A percentile compares a stretch with the other conserved stretches of the same genome.
These are phyloP conservation scores for Cutaneotrichosporon cyanovorans DNA, from an alignment of 1,284 basidiomycete species.

Conservation along the genomic window DNA sequence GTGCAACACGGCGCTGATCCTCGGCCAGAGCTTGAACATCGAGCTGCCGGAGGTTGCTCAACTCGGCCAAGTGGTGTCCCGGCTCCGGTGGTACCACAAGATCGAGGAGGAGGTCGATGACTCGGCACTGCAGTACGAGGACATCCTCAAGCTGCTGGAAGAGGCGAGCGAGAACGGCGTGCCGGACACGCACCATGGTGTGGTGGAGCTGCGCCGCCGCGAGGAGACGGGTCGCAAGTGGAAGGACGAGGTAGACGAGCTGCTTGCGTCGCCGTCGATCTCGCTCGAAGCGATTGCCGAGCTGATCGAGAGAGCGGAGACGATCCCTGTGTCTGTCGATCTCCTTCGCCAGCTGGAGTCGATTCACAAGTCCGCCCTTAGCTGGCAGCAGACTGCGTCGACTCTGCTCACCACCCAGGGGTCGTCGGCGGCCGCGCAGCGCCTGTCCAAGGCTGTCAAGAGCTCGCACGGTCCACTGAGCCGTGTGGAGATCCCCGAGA, in stretches of 20 bases:
- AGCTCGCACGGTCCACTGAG: conserved; percentile 22
- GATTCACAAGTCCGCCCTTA: conserved; percentile 29
- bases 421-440: conserved; percentile 20
- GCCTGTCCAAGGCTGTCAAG: conserved; percentile 30
- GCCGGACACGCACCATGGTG: conserved; percentile 21
- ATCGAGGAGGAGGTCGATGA: conserved; percentile 42
- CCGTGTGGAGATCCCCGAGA: conserved; percentile 31
- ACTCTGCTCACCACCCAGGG: conserved; percentile 19
- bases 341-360: conserved; percentile 31
- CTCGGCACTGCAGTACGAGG: conserved; percentile 30
- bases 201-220: conserved; percentile 28
- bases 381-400: conserved; percentile 30
- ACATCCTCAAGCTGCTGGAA: conserved; percentile 31
- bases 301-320: conserved; percentile 26
- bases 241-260: conserved; percentile 20
- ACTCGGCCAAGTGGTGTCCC: conserved; percentile 33
- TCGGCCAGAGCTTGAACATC: conserved; percentile 39
- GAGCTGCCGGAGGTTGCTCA: conserved; percentile 36
- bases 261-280: conserved; percentile 23
- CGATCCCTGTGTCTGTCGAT: conserved; percentile 27
- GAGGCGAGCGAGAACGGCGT: conserved; percentile 32
- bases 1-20: conserved; percentile 30
- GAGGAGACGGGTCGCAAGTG: conserved; percentile 24
- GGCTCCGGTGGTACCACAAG: conserved; percentile 37
- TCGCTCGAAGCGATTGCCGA: conserved; percentile 19